These are phyloP conservation scores for Eutypella sp. DNA, from an alignment of 2,329 filamentous ascomycete species.

Conservation along the genomic window DNA sequence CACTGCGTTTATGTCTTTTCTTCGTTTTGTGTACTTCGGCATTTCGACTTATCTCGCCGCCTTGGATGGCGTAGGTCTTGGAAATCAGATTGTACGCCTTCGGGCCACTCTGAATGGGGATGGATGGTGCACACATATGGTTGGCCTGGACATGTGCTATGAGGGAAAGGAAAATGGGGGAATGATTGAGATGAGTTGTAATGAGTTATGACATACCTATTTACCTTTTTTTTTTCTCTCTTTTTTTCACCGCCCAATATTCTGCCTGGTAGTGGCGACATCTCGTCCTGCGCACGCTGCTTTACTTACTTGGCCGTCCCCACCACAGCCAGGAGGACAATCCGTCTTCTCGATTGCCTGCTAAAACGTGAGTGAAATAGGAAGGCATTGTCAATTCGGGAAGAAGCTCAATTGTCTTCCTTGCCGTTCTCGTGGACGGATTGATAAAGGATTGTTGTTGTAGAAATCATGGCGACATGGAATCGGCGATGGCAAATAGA, in stretches of 20 bases:
- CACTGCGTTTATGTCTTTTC: too few relatives aligned
- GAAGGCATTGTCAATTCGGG: too few relatives aligned
- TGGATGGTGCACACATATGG: not conserved
- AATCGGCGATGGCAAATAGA: not conserved
- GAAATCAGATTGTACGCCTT: not conserved
- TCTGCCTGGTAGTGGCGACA: not conserved
- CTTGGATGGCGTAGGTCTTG: not conserved
- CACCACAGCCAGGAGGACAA: too few relatives aligned
- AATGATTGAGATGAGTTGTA: not conserved
- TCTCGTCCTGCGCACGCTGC: not conserved
- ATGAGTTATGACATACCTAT: not conserved
- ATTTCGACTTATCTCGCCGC: not conserved
- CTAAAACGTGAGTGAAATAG: too few relatives aligned
- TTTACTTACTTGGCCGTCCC: too few relatives aligned
- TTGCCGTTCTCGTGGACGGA: too few relatives aligned
- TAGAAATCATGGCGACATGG: not conserved
- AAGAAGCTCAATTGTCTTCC: too few relatives aligned
- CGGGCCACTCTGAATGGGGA: not conserved
- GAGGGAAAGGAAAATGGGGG: not conserved
- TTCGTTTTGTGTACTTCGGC: not conserved
- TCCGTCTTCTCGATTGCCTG: too few relatives aligned
- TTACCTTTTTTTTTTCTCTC: too few relatives aligned
- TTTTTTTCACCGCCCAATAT: not conserved
- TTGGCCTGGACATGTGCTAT: not conserved
- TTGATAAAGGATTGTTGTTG: too few relatives aligned